Base-by-base conservation (phyloP, 2,329 filamentous ascomycete genomes). In the Gnomoniopsis sp. region DNA sequence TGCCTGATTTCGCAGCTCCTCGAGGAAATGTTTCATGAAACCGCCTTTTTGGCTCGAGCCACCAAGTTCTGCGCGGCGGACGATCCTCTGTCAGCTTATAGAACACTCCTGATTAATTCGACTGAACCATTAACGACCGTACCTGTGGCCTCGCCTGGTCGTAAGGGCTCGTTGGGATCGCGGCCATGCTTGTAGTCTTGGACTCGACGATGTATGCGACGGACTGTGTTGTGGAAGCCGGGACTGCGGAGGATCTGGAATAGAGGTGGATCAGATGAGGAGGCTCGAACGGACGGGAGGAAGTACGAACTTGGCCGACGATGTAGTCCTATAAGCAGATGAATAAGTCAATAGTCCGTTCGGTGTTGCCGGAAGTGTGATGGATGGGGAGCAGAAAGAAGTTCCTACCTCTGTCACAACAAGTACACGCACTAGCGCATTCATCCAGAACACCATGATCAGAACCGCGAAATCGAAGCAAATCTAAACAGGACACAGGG, bases 111-210 rank as follows among this genome's bases (percentile, higher is more conserved):
- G 36, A 21, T 22, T 22, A 23, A 15, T 8, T 22, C 30, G 26
- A 19, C 11, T 41, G 11, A 57, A n/a, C n/a, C 41, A 8, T 43
- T 8, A 36, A 6, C 21, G 34, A 8, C 15, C 68, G 6, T 70
- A 79, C 78, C 75, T 34, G 80, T 82, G 2, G 81, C 81, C 65
- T 84, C 78, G 48, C 81, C 82, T 1, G 74, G 79, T 0, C 75
- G 73, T 11, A 84, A 62, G 7, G 81, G 81, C 53, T 82, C 78
- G 62, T 76, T 71, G 0, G 81, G 80, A 55, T 80, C 73, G 23
- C 78, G 75, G 11, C 81, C 81, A 61, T 83, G 63, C 48, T 75
- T 73, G 19, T 70, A 67, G 61, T 83, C 79, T 64, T 84, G 69
- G 41, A 84, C 74, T 3, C 68, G 72, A 15, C 75, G 74, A 59